Evolutionary conservation across 768 basidiomycete genomes (phyloP), one percentile per base, ranked within the genome.

Genomic region (Mycena chlorophos): DNA sequence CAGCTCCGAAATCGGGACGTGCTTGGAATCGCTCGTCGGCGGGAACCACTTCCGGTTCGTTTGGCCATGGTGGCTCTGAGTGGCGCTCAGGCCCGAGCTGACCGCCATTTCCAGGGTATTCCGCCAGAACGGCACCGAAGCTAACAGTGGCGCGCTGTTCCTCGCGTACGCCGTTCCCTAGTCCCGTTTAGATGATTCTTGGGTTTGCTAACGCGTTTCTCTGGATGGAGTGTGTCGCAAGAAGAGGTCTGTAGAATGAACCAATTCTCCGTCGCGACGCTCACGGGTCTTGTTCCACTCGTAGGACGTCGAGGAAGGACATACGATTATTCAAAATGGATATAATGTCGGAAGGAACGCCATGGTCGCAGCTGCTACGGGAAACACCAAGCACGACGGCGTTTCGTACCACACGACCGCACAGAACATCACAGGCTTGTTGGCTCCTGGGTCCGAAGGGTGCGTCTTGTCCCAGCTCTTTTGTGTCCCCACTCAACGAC

Each of bases 1-100:
- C 3, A 77, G 89, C 58, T 79, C 79, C 1, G 73, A 79, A n/a
- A 63, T 88, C 20, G 89, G 89, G 0, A 86, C 88, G 4, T 91
- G 89, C 66, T 60, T 79, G 51, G 87, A 91, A 65, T 82, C 81
- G 12, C 74, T 89, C 43, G 62, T 84, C 31, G 89, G 89, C 4
- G 89, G 58, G 3, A 59, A 59, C 39, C 58, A 59, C 46, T 59
- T 59, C 40, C 55, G 58, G 58, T 10, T 10, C n/a, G 34, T 37
- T 37, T 37, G n/a, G n/a, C 10, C n/a, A 10, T 37, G 34, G n/a
- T 10, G 12, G 12, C 34, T 37, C n/a, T n/a, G 12, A 37, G 12
- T n/a, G n/a, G n/a, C n/a, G n/a, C 34, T 37, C 10, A 37, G n/a
- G 19, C 16, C 26, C 25, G 8, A 19, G 16, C 39, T 12, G 17